A percentile compares a stretch with the other conserved stretches of the same genome.
phyloP scores from a whole-genome alignment of 2,329 filamentous ascomycete genomes.

The Volutella citrinella region DNA sequence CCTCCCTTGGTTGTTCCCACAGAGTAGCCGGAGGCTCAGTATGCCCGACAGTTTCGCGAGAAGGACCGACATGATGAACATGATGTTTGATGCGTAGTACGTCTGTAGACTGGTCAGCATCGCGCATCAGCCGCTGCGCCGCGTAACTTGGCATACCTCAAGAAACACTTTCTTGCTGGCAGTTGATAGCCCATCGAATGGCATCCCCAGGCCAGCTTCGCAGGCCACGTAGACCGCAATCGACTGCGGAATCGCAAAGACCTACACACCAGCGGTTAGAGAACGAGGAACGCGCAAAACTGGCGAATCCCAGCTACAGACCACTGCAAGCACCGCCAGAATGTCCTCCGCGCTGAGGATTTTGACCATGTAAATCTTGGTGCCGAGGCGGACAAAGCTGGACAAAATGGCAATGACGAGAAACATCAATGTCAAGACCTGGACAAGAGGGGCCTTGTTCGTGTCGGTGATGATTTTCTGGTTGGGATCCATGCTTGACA shows the following conservation, averaged over 20 bases:
- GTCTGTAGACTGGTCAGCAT: constrained; percentile 15
- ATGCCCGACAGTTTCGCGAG: constrained; percentile 25
- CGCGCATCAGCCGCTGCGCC: too few relatives aligned
- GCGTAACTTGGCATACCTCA: constrained; percentile 26
- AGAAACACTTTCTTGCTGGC: constrained; percentile 18
- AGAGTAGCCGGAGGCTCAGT: constrained; percentile 24
- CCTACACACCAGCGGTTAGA: constrained; percentile 8
- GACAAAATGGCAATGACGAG: constrained; percentile 25
- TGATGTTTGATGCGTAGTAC: constrained; percentile 23
- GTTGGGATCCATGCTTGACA: constrained; percentile 18
- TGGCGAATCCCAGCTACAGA: constrained; percentile 11
- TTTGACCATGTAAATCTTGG: constrained; percentile 29
- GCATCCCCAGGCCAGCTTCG: constrained; percentile 22
- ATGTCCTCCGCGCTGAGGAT: constrained; percentile 23
- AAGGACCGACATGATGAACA: constrained; percentile 23
- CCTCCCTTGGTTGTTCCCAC: constrained; percentile 18
- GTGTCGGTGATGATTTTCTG: constrained; percentile 24
- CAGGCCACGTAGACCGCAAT: constrained; percentile 15
- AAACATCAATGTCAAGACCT: constrained; percentile 28
- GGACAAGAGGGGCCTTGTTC: constrained; percentile 29
- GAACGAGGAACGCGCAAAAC: not conserved
- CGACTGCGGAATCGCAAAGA: constrained; percentile 21
- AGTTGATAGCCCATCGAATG: constrained; percentile 11
- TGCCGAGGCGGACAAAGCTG: constrained; percentile 22
- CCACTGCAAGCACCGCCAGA: constrained; percentile 22